Base-by-base conservation (phyloP, 1,284 basidiomycete genomes). In the Pulchroboletus neoregius region DNA sequence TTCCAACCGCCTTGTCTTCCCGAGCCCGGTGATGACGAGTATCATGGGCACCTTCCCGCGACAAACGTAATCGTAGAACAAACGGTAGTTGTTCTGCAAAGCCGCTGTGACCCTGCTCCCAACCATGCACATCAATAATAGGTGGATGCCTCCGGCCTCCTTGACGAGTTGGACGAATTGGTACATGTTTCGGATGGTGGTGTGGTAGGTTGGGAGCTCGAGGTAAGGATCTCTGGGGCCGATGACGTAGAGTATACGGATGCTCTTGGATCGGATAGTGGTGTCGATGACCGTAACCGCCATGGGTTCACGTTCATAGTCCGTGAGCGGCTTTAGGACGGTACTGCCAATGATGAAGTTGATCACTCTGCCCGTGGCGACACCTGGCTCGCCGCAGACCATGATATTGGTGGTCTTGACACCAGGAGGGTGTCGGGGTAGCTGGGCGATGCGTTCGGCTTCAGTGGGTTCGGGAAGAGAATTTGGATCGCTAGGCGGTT, bases 21-120 rank as follows among this genome's bases (percentile, higher is more conserved):
- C 62, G 4, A 68, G 63, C 12, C 57, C 60, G 4, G 63, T 68
- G 9, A 65, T 33, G 13, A 64, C 37, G 31, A 68, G 52, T 20
- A 61, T 52, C 36, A 43, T 45, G 0, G 59, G 65, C 0, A 68
- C 61, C n/a, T 42, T 6, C 10, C 24, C 4, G 7, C 34, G 16
- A 42, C 65, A 64, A 2, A 63, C 20, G 26, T 32, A 34, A 8
- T 62, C 50, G 15, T 34, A 16, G 20, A 68, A 64, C 0, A 68
- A 15, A 6, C 39, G 47, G 31, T 65, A 61, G 39, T 68, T 68
- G 41, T 30, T 48, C 33, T 48, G 35, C 23, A 58, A 43, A 0
- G 54, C 39, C 8, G n/a, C 18, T 0, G 54, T 59, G 6, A 62
- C 36, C 43, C 43, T 51, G 34, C 56, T 53, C 22, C 54, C 61